These are phyloP conservation scores for Lagenidium giganteum DNA, from an alignment of 352 stramenopile genomes.

Conservation along the genomic window DNA sequence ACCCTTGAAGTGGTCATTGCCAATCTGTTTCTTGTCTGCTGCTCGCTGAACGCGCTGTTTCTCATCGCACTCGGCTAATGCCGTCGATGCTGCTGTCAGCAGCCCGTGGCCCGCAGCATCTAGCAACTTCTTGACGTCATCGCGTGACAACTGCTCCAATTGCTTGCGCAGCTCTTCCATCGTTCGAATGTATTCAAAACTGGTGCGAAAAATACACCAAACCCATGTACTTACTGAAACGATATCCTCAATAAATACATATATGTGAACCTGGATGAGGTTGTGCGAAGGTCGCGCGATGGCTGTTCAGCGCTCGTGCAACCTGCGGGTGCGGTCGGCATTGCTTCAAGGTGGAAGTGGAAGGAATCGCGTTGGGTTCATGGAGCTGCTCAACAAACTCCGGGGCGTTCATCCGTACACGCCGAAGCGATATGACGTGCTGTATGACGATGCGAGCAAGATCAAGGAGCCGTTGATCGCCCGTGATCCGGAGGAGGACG, in stretches of 20 bases:
- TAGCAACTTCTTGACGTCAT: constrained; percentile 26
- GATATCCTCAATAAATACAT: not conserved
- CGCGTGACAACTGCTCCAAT: constrained; percentile 19
- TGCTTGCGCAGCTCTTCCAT: constrained; percentile 28
- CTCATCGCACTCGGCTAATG: not conserved
- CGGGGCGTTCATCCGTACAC: constrained; percentile 18
- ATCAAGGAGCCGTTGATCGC: constrained; percentile 36
- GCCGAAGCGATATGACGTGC: constrained; percentile 18
- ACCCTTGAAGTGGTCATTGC: constrained; percentile 48
- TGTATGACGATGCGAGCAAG: constrained; percentile 26
- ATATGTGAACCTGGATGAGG: not conserved
- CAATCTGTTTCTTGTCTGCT: constrained; percentile 28
- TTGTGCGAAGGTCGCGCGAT: constrained; percentile 24
- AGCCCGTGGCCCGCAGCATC: constrained; percentile 27
- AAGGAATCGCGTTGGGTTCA: too few relatives aligned
- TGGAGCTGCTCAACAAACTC: too few relatives aligned
- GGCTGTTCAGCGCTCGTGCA: too few relatives aligned
- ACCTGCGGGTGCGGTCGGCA: too few relatives aligned
- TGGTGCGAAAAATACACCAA: not conserved
- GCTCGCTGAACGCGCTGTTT: not conserved
- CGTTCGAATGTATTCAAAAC: not conserved
- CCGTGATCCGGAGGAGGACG: constrained; percentile 10
- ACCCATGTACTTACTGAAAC: not conserved
- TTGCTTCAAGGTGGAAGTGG: too few relatives aligned
- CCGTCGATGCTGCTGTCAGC: not conserved